These are phyloP conservation scores for Lipomyces orientalis DNA, from an alignment of 805 yeast species.

Conservation along the genomic window DNA sequence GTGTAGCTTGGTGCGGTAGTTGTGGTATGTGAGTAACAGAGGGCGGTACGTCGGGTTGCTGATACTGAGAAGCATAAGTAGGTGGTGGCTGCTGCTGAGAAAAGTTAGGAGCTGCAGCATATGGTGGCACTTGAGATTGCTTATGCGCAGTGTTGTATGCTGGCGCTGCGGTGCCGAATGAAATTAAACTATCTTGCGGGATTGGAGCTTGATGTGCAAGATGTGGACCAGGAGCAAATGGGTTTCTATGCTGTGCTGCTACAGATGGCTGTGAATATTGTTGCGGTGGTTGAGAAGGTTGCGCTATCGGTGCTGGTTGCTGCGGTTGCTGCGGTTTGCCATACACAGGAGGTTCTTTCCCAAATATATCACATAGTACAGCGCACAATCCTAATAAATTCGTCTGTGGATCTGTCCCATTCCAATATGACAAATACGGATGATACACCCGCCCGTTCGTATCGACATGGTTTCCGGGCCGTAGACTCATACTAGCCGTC, in stretches of 20 bases:
- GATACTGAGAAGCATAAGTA: slow-evolving; percentile 1
- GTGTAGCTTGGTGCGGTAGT: not conserved
- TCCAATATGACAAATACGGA: slow-evolving; percentile 71
- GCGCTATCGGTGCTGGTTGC: slow-evolving; percentile 1
- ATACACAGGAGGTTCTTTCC: slow-evolving; percentile 55
- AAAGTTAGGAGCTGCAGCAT: slow-evolving; percentile 12
- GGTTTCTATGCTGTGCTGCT: not conserved
- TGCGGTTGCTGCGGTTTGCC: slow-evolving; percentile 44
- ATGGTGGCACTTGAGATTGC: not conserved
- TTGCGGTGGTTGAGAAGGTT: slow-evolving; percentile 11
- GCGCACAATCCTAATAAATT: slow-evolving; percentile 47
- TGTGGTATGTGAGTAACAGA: not conserved
- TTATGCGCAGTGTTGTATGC: not conserved
- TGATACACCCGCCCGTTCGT: slow-evolving; percentile 73
- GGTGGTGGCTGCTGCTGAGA: slow-evolving; percentile 12
- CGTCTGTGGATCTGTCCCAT: slow-evolving; percentile 40
- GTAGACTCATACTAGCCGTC: slow-evolving; percentile 54
- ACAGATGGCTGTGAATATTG: slow-evolving; percentile 3
- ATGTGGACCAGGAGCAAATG: not conserved
- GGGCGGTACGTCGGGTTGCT: not conserved
- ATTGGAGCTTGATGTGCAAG: slow-evolving; percentile 8
- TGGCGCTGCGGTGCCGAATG: not conserved
- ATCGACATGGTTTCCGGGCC: slow-evolving; percentile 71
- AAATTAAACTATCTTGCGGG: not conserved
- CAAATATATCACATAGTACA: slow-evolving; percentile 48